phyloP scores from a whole-genome alignment of 306 rosid species.

The Myrica gale region DNA sequence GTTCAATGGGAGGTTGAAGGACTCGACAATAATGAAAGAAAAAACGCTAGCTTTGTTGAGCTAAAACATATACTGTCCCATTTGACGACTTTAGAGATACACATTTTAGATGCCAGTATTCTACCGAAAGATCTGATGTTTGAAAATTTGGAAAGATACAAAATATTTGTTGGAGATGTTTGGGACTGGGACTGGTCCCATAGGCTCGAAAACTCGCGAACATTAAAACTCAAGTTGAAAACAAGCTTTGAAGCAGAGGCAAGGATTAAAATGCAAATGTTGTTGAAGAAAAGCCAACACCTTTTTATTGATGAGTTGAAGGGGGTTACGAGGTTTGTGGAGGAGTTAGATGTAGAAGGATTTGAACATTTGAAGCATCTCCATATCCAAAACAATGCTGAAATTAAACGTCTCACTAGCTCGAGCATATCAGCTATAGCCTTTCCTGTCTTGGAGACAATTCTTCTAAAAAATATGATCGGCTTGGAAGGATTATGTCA shows the following conservation, averaged over 20 bases:
- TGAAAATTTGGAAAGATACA: constrained; percentile 1
- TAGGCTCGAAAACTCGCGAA: neutral
- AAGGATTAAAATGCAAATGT: neutral
- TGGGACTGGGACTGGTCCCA: neutral
- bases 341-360: constrained; percentile 1
- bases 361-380: constrained; percentile 8
- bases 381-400: neutral
- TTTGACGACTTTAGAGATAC: neutral
- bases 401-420: neutral
- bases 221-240: neutral
- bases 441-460: constrained; percentile 4
- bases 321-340: neutral
- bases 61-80: neutral
- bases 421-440: neutral
- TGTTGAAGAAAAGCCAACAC: neutral
- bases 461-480: neutral
- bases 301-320: neutral
- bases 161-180: neutral
- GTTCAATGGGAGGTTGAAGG: constrained; percentile 2
- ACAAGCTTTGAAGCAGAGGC: neutral
- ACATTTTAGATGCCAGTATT: neutral
- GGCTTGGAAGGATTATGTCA: neutral
- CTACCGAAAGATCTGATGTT: neutral
- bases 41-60: constrained; percentile 8
- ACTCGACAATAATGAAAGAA: neutral